Base-by-base conservation (phyloP, 2,329 filamentous ascomycete genomes). In the Plenodomus lindquistii region DNA sequence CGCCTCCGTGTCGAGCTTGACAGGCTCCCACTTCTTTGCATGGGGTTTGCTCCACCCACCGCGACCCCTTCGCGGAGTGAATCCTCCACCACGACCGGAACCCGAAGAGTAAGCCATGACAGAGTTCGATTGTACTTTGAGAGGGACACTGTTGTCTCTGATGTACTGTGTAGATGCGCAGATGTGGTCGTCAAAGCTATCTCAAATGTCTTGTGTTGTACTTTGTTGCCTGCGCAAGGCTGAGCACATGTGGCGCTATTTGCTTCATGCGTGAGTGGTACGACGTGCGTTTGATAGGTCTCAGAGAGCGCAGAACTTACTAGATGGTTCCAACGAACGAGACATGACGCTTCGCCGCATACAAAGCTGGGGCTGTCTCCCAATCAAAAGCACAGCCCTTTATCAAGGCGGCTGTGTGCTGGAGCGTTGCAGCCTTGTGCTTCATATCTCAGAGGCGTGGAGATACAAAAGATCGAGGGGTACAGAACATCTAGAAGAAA, bases 341-440 rank as follows among this genome's bases (percentile, higher is more conserved):
- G 38, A 20, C 40, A 17, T 18, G 18, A 42, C 31, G 44, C 40
- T 47, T 52, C 46, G 45, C 56, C 45, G 62, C 60, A 54, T 51
- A 41, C 4, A 19, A 31, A 42, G 27, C 35, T 38, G 21, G 24
- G 13, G 39, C 39, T 48, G 9, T 57, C 43, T 59, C 57, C 65
- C 63, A 69, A 63, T 68, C 57, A 35, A 52, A 54, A 56, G 52
- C 51, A 62, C 55, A 55, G 54, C 54, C 48, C 37, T 29, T 44
- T 49, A 44, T 52, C 54, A 45, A 24, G 44, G 41, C 38, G 29
- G 35, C 35, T 19, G 44, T 46, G 47, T 29, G 44, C 48, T 43
- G 36, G 40, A 37, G 37, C 41, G n/a, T n/a, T 54, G 48, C 20
- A 52, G 37, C 24, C 31, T 42, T 45, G 49, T 50, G 29, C 45